Evolutionary conservation across 768 basidiomycete genomes (phyloP).

Genomic region (Cyclocybe aegerita): DNA sequence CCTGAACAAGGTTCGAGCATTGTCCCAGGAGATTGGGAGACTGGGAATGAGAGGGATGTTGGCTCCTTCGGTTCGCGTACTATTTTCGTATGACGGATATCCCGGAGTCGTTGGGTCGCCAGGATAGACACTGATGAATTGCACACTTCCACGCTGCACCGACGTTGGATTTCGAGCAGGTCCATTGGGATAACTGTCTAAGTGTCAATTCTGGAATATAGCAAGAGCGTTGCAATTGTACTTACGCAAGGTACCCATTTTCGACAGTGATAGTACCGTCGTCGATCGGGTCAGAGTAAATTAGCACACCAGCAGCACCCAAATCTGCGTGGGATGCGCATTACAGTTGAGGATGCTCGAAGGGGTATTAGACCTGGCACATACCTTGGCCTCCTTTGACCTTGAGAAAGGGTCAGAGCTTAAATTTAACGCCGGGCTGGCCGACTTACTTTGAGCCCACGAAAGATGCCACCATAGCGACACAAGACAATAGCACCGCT

Average conservation of each 20-base stretch:
- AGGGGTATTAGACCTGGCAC: background rate
- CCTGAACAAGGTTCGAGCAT: conserved; percentile 63
- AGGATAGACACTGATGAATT: conserved; percentile 64
- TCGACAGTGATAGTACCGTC: conserved; percentile 73
- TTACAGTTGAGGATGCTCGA: background rate
- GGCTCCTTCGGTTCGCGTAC: conserved; percentile 57
- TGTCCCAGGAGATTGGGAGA: conserved; percentile 87
- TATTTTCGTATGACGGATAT: conserved; percentile 82
- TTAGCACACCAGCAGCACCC: conserved; percentile 73
- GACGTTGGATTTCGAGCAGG: conserved; percentile 83
- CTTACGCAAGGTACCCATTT: conserved; percentile 64
- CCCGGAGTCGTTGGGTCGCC: conserved; percentile 88
- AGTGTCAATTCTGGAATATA: background rate
- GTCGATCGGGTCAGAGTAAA: conserved; percentile 82
- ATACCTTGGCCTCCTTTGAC: conserved; percentile 70
- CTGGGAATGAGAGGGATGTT: conserved; percentile 80
- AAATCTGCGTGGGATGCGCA: conserved; percentile 31
- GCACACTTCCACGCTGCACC: conserved; percentile 84
- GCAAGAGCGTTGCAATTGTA: background rate
- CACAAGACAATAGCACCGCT: conserved; percentile 74
- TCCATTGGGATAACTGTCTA: conserved; percentile 65
- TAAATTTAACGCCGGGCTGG: background rate
- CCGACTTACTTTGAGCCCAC: conserved; percentile 73
- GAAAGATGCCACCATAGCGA: conserved; percentile 74
- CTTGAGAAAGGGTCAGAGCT: conserved; percentile 32